Conservation (phyloP, 805 yeast species). For the Babjeviella inositovora region DNA sequence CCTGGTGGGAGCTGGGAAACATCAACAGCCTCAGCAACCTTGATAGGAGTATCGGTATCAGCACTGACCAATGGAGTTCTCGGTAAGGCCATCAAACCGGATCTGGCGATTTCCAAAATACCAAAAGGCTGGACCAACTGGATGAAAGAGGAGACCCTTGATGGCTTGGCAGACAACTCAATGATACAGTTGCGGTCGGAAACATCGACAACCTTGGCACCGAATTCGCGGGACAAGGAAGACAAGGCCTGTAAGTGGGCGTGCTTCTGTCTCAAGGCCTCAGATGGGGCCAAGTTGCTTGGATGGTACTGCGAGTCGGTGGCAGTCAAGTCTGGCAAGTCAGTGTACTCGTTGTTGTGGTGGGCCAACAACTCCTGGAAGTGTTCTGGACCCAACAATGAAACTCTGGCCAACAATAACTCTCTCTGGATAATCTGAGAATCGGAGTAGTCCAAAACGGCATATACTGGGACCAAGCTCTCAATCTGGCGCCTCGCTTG, state of each 20-base stretch:
- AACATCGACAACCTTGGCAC: conserved; percentile 86
- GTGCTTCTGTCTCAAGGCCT: conserved; percentile 89
- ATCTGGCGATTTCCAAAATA: conserved; percentile 86
- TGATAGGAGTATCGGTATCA: conserved; percentile 29
- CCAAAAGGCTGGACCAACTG: conserved; percentile 92
- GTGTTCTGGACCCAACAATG: conserved; percentile 94
- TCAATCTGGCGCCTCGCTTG: conserved; percentile 98
- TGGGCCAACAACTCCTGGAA: conserved; percentile 87
- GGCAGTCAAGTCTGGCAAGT: conserved; percentile 22
- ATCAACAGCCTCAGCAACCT: conserved; percentile 54
- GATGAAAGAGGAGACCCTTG: conserved; percentile 74
- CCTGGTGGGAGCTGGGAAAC: conserved; percentile 92
- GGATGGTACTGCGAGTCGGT: conserved; percentile 57
- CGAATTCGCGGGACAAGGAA: conserved; percentile 70
- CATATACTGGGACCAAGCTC: conserved; percentile 96
- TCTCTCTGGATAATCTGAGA: conserved; percentile 87
- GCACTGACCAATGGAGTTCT: conserved; percentile 70
- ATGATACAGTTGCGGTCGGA: conserved; percentile 88
- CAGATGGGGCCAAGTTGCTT: conserved; percentile 74
- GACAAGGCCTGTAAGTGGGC: conserved; percentile 76
- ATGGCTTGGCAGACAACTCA: conserved; percentile 89
- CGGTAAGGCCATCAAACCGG: conserved; percentile 98
- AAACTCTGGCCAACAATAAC: conserved; percentile 78
- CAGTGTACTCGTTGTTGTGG: conserved; percentile 36
- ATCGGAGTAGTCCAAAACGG: conserved; percentile 86